Base-by-base conservation (phyloP, 73 alveolate genomes). In the Paramecium tetraurelia region DNA sequence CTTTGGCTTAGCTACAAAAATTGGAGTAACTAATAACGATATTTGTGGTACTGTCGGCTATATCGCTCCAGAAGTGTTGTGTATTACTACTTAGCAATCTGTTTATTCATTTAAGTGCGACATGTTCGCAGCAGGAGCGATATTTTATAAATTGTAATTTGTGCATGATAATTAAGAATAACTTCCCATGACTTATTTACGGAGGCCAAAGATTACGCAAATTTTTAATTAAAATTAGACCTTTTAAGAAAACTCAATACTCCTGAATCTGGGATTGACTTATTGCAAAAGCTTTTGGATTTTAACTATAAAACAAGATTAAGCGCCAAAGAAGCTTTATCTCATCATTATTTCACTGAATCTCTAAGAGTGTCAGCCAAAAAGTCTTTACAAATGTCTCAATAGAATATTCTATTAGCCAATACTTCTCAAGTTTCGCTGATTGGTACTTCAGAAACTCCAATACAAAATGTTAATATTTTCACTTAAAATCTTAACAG, bases 1-100 rank as follows among this genome's bases (percentile, higher is more conserved):
- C 85, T 98, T 98, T 96, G 99, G 99, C 10, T 95, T 98, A 21
- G 58, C 87, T 38, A 18, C 87, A 3, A 75, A 35, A 38, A 36
- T 75, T 29, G 59, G 87, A 35, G 10, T 69, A 10, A 63, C 27
- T 63, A 35, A 20, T 38, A 20, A 20, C 5, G 70, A 80, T 21
- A 80, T 44, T 0, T 80, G 90, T 80, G 90, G 90, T n/a, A 80
- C 90, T 0, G 5, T 48, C 5, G 90, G 90, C 22, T 80, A 80
- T 46, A 46, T 80, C 10, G 90, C 90, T 20, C 90, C 90, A 24
- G 90, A 80, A 80, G 90, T 80, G 1, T 63, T 63, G 24, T 63
- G 84, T 27, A 31, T 63, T 12, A 63, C 84, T 27, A 63, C 84
- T 63, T 4, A 12, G 3, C 5, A 63, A 31, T 33, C 84, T 22